Evolutionary conservation across 768 basidiomycete genomes (phyloP), one percentile per base, ranked within the genome.

Genomic region (Calocybe indica): DNA sequence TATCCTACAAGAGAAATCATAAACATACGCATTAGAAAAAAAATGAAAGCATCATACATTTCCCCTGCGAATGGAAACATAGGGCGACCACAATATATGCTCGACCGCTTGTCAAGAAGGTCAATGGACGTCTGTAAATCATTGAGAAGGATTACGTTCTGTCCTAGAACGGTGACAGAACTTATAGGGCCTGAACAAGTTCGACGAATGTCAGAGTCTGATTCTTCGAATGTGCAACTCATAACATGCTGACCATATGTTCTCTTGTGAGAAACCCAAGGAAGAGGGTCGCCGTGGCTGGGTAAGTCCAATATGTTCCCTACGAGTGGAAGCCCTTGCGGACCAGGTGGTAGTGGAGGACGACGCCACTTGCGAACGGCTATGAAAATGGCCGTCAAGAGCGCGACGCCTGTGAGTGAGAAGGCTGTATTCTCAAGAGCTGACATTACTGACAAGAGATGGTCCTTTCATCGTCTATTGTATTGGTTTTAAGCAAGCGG

Each of bases 1-100:
- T n/a, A 63, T 50, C 55, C 60, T 54, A 60, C 44, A 22, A 22
- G 22, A 22, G 22, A 48, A 46, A 55, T 12, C 57, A 49, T 13
- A 54, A 54, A 15, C 41, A 52, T 10, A 45, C 51, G 56, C 56
- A 61, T 36, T 53, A 3, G 37, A 39, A 39, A 45, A 45, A 41
- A 37, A 22, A 14, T 33, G 33, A 37, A 37, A 13, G 31, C 5
- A 40, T 52, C 60, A 46, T 51, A 50, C 58, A 72, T 58, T 30
- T 67, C 66, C 10, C 67, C 64, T 6, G 62, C 62, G 43, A 73
- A 65, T 1, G 60, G 58, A n/a, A 71, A 65, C 12, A 49, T 55
- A 3, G 67, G 67, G 2, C 68, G 57, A 14, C 59, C 62, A 11
- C 62, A 62, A 49, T 68, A 69, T 3, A 60, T 61, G 2, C 52